Conservation (phyloP, 169 alveolate species). For the Cryptosporidium bovis region DNA sequence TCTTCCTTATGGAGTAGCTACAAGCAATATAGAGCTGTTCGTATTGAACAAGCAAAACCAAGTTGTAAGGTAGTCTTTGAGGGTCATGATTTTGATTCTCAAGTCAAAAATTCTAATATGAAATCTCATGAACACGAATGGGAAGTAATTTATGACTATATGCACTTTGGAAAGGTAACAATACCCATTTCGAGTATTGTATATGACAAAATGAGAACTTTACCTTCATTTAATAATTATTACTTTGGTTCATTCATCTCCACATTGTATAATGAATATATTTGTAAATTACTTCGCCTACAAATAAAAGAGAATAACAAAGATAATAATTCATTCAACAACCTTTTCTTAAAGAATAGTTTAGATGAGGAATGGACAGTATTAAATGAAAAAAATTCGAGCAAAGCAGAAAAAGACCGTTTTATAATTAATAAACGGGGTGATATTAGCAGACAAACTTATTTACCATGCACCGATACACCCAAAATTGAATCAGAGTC, state of each 20-base stretch:
- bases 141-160: constrained; percentile 61
- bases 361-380: constrained; percentile 25
- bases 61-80: constrained; percentile 22
- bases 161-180: constrained; percentile 67
- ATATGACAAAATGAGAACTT: background rate
- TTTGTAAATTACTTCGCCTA: background rate
- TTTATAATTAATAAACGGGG: background rate
- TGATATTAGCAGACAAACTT: background rate
- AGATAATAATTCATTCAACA: background rate
- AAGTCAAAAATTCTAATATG: background rate
- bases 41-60: constrained; percentile 32
- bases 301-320: background rate
- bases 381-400: constrained; percentile 12
- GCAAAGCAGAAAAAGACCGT: background rate
- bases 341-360: background rate
- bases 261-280: background rate
- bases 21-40: constrained; percentile 43
- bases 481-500: too few relatives aligned
- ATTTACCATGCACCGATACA: background rate
- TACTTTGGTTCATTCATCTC: too few relatives aligned
- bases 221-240: constrained; percentile 9
- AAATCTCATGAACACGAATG: constrained; percentile 11
- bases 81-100: background rate
- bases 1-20: constrained; percentile 19
- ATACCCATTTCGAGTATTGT: constrained; percentile 36